Evolutionary conservation across 2,329 filamentous ascomycete species (phyloP), one percentile per base, ranked within the genome.

Genomic region (Sclerotinia sclerotiorum): DNA sequence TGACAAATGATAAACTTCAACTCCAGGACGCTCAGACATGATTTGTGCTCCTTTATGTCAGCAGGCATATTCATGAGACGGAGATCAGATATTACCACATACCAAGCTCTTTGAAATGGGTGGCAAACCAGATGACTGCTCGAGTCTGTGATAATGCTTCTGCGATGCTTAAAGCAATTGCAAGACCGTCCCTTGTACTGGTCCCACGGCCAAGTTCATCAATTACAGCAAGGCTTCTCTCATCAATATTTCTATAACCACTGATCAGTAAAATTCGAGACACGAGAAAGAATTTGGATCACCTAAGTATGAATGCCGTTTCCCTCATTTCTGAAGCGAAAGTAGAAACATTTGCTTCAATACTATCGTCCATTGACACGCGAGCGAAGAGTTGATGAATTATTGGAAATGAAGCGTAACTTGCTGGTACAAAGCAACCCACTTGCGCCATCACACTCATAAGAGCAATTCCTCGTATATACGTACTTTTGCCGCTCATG

Each of bases 401-500:
- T 24, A 98, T 87, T 0, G 93, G 87, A 71, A 98, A 90, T 0
- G 89, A 88, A 0, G 93, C 95, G 75, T 92, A 95, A 42, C 89
- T 83, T 0, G 93, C 94, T 0, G 95, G 95, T 1, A 98, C 90
- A 77, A 96, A 98, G 74, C 88, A 91, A 3, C 94, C 94, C 64
- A 97, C 88, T 75, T 99, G 95, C 0, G 93, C 93, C 93, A 99
- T 97, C 69, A 99, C 88, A 56, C 91, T 88, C 76, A 96, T 87
- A 44, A 99, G 81, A 0, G 94, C 92, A 32, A 97, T 83, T 1
- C 91, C 90, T 62, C 93, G 88, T 71, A 98, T 97, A 76, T 97
- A 98, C 0, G 94, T 99, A 72, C 91, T 97, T 78, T 98, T 99
- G 0, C 94, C 95, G 74, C 93, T 97, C 95, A 99, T 99, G 74